phyloP scores from a whole-genome alignment of 2,329 filamentous ascomycete genomes.

The Penicillium carneum region DNA sequence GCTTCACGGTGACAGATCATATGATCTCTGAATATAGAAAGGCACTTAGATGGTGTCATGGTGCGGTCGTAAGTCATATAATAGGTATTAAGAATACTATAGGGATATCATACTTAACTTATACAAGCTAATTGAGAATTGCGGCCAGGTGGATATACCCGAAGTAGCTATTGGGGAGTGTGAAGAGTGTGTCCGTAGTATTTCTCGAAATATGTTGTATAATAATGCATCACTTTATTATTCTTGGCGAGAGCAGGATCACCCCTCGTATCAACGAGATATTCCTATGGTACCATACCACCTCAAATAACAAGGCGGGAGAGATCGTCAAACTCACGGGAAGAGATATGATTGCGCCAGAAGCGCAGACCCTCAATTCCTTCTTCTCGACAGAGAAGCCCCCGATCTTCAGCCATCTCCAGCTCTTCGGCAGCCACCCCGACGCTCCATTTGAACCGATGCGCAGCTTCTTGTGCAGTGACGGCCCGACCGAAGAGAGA shows the following conservation, averaged over 20 bases:
- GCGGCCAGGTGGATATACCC: too few relatives aligned
- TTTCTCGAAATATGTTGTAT: background rate
- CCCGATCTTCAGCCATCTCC: conserved; percentile 94
- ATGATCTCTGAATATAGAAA: too few relatives aligned
- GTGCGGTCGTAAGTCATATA: too few relatives aligned
- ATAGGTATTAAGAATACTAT: too few relatives aligned
- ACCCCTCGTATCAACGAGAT: background rate
- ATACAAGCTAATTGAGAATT: too few relatives aligned
- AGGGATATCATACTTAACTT: too few relatives aligned
- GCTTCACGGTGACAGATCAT: too few relatives aligned
- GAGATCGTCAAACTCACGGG: conserved; percentile 6
- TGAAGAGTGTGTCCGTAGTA: too few relatives aligned
- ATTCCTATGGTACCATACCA: background rate
- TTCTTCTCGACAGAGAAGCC: conserved; percentile 86
- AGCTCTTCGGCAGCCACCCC: conserved; percentile 94
- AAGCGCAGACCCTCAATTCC: conserved; percentile 89
- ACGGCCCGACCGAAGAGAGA: conserved; percentile 79
- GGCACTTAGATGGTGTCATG: too few relatives aligned
- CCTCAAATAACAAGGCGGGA: conserved; percentile 17
- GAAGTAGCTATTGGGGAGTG: too few relatives aligned
- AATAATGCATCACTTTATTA: background rate
- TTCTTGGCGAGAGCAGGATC: background rate
- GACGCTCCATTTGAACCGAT: conserved; percentile 94
- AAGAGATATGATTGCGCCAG: conserved; percentile 76
- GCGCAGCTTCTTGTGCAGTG: conserved; percentile 86